Evolutionary conservation across 305 asterid genomes (phyloP).

Genomic region (Salvia sclarea): DNA sequence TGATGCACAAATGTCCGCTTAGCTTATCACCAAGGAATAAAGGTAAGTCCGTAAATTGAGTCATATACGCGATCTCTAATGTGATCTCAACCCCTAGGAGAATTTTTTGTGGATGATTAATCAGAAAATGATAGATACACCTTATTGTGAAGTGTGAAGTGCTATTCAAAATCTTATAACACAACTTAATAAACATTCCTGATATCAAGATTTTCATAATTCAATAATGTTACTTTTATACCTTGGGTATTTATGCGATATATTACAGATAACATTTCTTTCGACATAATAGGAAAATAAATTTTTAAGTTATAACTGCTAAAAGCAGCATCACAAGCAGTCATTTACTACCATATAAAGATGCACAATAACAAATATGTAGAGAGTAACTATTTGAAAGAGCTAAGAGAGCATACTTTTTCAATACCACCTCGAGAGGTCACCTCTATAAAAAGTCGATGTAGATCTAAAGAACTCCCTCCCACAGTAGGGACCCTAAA

Average conservation of each 20-base stretch:
- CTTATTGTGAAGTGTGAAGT: background rate
- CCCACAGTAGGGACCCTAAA: conserved; percentile 78
- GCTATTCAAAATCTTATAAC: background rate
- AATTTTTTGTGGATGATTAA: background rate
- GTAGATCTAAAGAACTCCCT: conserved; percentile 74
- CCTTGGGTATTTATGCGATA: background rate
- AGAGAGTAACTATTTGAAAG: background rate
- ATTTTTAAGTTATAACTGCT: background rate
- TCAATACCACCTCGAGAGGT: conserved; percentile 93
- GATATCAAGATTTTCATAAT: background rate
- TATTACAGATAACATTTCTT: background rate
- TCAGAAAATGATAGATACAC: background rate
- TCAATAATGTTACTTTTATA: background rate
- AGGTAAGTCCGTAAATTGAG: background rate
- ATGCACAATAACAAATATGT: conserved; percentile 9
- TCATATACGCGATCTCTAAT: background rate
- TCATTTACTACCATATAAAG: background rate
- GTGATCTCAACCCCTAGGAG: background rate
- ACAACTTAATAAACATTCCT: background rate
- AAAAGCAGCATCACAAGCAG: conserved; percentile 3
- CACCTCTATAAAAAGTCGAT: conserved; percentile 82
- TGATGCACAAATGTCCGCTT: background rate
- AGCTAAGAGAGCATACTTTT: conserved; percentile 54
- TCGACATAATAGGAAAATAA: background rate
- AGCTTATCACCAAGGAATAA: conserved; percentile 21